These are phyloP conservation scores for Aureoboletus auriporus DNA, from an alignment of 768 basidiomycete genomes.

Conservation along the genomic window DNA sequence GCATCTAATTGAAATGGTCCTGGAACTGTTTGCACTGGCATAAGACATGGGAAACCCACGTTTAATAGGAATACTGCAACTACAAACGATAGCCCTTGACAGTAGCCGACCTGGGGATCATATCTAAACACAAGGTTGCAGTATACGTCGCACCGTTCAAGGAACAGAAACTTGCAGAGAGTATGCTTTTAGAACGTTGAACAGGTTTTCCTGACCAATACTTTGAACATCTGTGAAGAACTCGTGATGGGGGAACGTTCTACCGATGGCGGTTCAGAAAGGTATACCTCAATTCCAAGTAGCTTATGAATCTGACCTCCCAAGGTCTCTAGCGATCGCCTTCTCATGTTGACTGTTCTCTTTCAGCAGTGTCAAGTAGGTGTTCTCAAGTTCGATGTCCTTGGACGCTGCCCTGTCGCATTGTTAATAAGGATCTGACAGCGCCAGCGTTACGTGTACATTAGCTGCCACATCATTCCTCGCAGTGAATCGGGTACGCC, in stretches of 20 bases:
- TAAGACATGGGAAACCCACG: slow-evolving; percentile 41
- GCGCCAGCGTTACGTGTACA: slow-evolving; percentile 45
- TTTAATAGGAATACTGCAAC: slow-evolving; percentile 91
- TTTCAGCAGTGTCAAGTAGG: slow-evolving; percentile 79
- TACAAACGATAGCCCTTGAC: slow-evolving; percentile 95
- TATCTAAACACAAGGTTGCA: slow-evolving; percentile 45
- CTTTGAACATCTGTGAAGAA: slow-evolving; percentile 95
- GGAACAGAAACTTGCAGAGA: slow-evolving; percentile 59
- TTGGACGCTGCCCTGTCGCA: slow-evolving; percentile 84
- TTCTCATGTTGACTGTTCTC: slow-evolving; percentile 89
- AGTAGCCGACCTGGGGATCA: slow-evolving; percentile 93
- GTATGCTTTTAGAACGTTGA: slow-evolving; percentile 97
- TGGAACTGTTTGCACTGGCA: not conserved
- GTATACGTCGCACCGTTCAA: not conserved
- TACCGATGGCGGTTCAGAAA: slow-evolving; percentile 26
- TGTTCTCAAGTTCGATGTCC: slow-evolving; percentile 76
- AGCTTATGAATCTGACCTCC: slow-evolving; percentile 46
- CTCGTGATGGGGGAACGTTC: slow-evolving; percentile 95
- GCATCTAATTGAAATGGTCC: slow-evolving; percentile 66
- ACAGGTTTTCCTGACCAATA: slow-evolving; percentile 94
- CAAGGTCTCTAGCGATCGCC: slow-evolving; percentile 88
- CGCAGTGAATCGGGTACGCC: slow-evolving; percentile 87
- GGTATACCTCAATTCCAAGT: not conserved
- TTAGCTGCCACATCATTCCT: slow-evolving; percentile 97
- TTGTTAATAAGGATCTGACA: slow-evolving; percentile 9